Evolutionary conservation across 345 rosid species (phyloP), one percentile per base, ranked within the genome.

Genomic region (Brassica cretica): DNA sequence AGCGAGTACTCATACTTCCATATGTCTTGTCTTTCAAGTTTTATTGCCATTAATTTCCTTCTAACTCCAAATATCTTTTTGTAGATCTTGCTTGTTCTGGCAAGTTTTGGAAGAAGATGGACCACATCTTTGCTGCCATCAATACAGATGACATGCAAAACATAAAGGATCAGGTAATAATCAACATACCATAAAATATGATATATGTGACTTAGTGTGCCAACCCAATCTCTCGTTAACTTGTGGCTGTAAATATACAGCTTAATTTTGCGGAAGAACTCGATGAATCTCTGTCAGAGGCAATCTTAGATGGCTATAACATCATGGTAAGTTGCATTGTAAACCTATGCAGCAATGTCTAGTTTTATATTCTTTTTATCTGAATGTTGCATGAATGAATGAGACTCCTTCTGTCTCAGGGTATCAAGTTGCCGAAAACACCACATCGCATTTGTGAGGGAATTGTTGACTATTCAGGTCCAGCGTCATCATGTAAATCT

Each of bases 81-180:
- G 78, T 62, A 96, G 99, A 80, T 82, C 80, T 80, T 64, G 90
- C 94, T 66, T 91, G 88, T 79, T 84, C 87, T 82, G 88, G 92
- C 74, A 81, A 84, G 66, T 89, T 91, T 81, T 93, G 99, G 98
- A 88, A 90, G 88, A 90, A 89, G 85, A 85, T 96, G 94, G 91
- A 89, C 80, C 83, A 83, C 79, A 69, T 85, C 35, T 96, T 96
- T 83, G 81, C 84, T 78, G 82, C 90, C 70, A 84, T 87, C 30
- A 81, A 78, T 84, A 72, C 84, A 35, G 98, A 91, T 70, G 93
- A 93, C 79, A 51, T 82, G 66, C 89, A 89, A 49, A 86, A 75
- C 86, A 76, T 90, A 78, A 91, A 89, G 81, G 90, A 91, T 78
- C 97, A 96, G 96, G 99, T 93, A 82, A 69, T 58, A 19, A 65